Conservation (phyloP, 2,329 filamentous ascomycete genomes). For the Trichoderma simmonsii region DNA sequence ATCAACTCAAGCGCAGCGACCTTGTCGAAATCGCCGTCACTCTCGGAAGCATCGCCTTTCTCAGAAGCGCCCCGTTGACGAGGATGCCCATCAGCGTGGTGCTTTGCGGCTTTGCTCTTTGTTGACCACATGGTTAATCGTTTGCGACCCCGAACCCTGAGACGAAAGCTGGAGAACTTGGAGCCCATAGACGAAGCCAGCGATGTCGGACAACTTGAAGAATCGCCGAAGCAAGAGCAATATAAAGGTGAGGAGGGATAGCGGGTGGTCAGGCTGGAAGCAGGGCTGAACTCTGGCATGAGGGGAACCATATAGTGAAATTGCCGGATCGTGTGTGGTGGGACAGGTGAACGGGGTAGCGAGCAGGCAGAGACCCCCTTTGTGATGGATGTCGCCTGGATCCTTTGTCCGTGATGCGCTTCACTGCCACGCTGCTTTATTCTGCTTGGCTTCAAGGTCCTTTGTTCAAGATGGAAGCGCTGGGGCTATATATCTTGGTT, state of each 20-base stretch:
- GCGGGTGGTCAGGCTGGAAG: not conserved
- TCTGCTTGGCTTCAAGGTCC: not conserved
- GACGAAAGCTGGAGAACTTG: not conserved
- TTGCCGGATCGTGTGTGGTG: not conserved
- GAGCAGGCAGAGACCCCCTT: not conserved
- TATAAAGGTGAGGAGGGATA: not conserved
- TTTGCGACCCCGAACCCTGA: not conserved
- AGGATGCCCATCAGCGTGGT: not conserved
- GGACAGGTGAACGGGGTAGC: not conserved
- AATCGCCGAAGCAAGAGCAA: constrained; percentile 2
- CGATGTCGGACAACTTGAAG: not conserved
- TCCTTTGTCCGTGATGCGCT: not conserved
- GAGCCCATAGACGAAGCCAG: not conserved
- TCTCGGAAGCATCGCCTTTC: not conserved
- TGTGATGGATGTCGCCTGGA: not conserved
- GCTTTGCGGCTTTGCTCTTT: not conserved
- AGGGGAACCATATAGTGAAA: not conserved
- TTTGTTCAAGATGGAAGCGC: not conserved
- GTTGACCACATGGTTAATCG: not conserved
- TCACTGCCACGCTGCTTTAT: not conserved
- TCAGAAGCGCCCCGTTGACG: not conserved
- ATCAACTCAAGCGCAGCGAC: constrained; percentile 27
- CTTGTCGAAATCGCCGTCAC: not conserved
- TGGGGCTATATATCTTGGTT: not conserved
- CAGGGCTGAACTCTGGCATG: constrained; percentile 8